Evolutionary conservation across 2,329 filamentous ascomycete species (phyloP).

Genomic region (Ophiostoma himal-ulmi): DNA sequence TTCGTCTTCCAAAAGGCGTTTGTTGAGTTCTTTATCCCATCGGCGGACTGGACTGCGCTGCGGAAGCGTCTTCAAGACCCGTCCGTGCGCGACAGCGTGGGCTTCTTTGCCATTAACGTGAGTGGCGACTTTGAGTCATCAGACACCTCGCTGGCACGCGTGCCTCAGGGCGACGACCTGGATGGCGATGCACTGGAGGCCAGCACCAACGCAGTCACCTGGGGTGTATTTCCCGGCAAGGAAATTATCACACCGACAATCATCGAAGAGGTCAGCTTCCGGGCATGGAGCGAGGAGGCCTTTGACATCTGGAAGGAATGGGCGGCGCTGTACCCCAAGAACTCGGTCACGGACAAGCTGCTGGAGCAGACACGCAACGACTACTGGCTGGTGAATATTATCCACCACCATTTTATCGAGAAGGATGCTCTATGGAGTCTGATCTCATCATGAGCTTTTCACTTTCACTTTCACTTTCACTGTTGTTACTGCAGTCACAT

Average conservation of each 20-base stretch:
- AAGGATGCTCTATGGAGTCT: slow-evolving; percentile 67
- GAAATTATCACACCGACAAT: slow-evolving; percentile 99
- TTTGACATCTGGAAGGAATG: slow-evolving; percentile 95
- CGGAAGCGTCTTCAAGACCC: slow-evolving; percentile 53
- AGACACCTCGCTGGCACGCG: slow-evolving; percentile 38
- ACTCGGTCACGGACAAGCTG: slow-evolving; percentile 63
- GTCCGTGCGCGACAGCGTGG: slow-evolving; percentile 60
- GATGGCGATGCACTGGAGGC: slow-evolving; percentile 33
- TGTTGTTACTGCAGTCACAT: not conserved
- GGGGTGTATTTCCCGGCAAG: slow-evolving; percentile 98
- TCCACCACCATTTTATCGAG: slow-evolving; percentile 72
- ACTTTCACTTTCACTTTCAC: not conserved
- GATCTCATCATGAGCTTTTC: slow-evolving; percentile 33
- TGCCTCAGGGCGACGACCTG: slow-evolving; percentile 28
- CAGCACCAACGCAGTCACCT: slow-evolving; percentile 89
- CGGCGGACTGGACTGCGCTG: slow-evolving; percentile 63
- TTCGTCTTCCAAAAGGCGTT: slow-evolving; percentile 99
- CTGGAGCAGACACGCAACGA: slow-evolving; percentile 62
- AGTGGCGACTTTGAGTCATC: slow-evolving; percentile 73
- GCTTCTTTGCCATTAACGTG: slow-evolving; percentile 81
- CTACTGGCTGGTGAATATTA: slow-evolving; percentile 85
- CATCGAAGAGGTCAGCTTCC: slow-evolving; percentile 93
- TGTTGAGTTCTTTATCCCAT: slow-evolving; percentile 88
- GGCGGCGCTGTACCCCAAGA: slow-evolving; percentile 77
- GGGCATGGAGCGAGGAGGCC: slow-evolving; percentile 94